Evolutionary conservation across 257 asterid genomes (phyloP), one percentile per base, ranked within the genome.

Genomic region (Mentha longifolia): DNA sequence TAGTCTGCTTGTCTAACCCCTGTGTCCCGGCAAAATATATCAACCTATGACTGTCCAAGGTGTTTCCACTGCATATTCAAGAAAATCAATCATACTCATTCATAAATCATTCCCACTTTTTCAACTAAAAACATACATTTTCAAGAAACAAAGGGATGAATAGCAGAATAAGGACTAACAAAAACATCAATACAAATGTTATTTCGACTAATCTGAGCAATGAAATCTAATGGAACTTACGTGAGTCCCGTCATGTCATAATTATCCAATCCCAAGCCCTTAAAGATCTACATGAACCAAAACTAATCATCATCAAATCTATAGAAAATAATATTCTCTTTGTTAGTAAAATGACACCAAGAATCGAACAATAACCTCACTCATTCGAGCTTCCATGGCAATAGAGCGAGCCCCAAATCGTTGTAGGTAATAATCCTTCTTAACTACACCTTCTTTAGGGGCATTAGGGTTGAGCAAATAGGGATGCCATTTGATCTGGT

Each of bases 371-470:
- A 20, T 1, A 39, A 92, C 98, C 97, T 92, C 90, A 2, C 93
- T 6, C 97, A 90, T 90, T 71, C 87, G 82, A 46, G 85, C 33
- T 52, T 76, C 82, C 76, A 90, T 79, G 74, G 85, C 95, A 28
- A 78, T 80, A 49, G 82, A 82, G 70, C 84, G 89, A 68, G 88
- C 58, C 42, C 98, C 98, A 76, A 86, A 88, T 65, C 80, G 81
- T 1, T 58, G 71, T 69, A 72, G 66, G 76, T 79, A 88, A 65
- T 70, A 85, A 10, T 92, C 90, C 86, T 74, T 83, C 92, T 92
- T 92, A 46, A 69, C 79, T 1, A 87, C 77, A 0, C 96, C 96
- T 75, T 87, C 92, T 69, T 83, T 87, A 16, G 98, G 86, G 0
- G 95, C 96, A 42, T 85, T 74, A 30, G 95, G 97, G 51, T 87